Evolutionary conservation across 768 basidiomycete species (phyloP), one percentile per base, ranked within the genome.

Genomic region (Boletus edulis): DNA sequence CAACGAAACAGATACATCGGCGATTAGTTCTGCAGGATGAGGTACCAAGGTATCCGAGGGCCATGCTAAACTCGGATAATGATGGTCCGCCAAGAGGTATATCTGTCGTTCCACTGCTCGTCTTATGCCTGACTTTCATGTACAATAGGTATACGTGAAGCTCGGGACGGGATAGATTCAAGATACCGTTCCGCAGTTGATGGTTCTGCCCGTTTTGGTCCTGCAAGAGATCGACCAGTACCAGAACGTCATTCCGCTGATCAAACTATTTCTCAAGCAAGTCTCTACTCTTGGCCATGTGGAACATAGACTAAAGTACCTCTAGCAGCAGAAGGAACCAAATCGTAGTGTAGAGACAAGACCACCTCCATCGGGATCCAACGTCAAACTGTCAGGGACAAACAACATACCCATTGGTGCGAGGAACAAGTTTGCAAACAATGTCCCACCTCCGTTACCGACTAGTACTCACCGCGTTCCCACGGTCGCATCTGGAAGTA

Each of bases 11-110:
- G 24, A 42, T 50, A 18, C 60, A 52, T 32, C 49, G 54, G 27
- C 64, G 59, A 37, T 63, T 61, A 5, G 59, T 39, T 31, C 29
- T 58, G 11, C 67, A 62, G 2, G 71, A 65, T n/a, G 75, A 64
- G 0, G 62, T 58, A 7, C 65, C 70, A 44, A 67, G 67, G 24
- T 75, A 70, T 44, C 73, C 75, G n/a, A 64, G 74, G 31, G 75
- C 75, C 0, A 75, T 75, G 73, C 51, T 70, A 7, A 60, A 63
- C 10, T 41, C 61, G 22, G 66, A 60, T n/a, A 65, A 55, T 31
- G 63, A 65, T 32, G 55, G 61, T 12, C 39, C 10, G 4, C 29
- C 48, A 35, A 60, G 63, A 52, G 54, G 67, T 68, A 49, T 32
- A 5, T 29, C 46, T 37, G 1, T 41, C 17, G 9, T 8, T 37